phyloP scores from a whole-genome alignment of 306 rosid species.

The Echinosophora koreensis region DNA sequence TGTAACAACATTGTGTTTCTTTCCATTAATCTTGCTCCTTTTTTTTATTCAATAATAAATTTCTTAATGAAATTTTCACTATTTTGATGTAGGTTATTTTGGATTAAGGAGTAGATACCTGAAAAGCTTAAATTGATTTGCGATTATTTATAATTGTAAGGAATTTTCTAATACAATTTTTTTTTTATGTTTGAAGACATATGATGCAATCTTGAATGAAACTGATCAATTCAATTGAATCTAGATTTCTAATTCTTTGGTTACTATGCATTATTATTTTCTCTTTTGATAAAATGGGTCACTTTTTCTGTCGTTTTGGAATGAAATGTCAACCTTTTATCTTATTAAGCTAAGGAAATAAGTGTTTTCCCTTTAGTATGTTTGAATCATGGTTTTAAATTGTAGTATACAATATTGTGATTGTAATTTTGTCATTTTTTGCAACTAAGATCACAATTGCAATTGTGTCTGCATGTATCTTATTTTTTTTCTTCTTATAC shows the following conservation, averaged over 20 bases:
- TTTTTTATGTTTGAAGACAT: not conserved
- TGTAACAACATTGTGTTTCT: not conserved
- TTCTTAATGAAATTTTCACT: not conserved
- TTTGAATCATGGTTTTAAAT: not conserved
- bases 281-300: too few species aligned
- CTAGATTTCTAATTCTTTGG: not conserved
- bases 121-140: not conserved
- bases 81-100: not conserved
- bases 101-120: not conserved
- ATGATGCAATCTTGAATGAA: not conserved
- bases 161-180: not conserved
- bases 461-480: too few species aligned
- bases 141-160: not conserved
- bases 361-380: not conserved
- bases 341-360: not conserved
- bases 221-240: not conserved
- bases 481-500: too few species aligned
- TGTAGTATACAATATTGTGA: not conserved
- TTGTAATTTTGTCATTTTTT: too few species aligned
- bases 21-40: not conserved
- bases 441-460: not conserved
- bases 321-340: too few species aligned
- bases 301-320: too few species aligned
- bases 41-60: too few species aligned
- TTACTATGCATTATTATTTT: not conserved